Base-by-base conservation (phyloP, 768 basidiomycete species). In the Kwoniella dejecticola region DNA sequence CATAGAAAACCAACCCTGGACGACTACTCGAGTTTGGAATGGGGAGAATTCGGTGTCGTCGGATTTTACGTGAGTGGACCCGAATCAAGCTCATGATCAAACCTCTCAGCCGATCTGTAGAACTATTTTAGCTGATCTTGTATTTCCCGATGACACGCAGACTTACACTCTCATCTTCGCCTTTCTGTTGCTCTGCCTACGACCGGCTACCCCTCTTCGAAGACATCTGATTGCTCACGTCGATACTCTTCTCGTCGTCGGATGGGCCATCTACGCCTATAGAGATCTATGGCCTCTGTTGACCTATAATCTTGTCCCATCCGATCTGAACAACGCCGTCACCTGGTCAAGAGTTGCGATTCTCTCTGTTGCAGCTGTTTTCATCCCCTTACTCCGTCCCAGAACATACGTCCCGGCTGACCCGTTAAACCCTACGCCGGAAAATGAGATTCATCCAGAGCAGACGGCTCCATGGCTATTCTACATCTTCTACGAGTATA, bases 381-480 rank as follows among this genome's bases (percentile, higher is more conserved):
- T 83, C 10, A 76, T 88, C 29, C 88, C 88, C 26, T 74, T 87
- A 15, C 60, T 84, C 45, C 79, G 83, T 41, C 87, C 88, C 4
- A 79, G 85, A 15, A 80, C 80, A 46, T 88, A 88, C 72, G 73
- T 82, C 2, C 86, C 87, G 4, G 79, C 84, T 24, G 83, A 88
- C 65, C 82, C 84, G 5, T 21, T 27, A 1, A 62, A 76, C 48
- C 77, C 78, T 8, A 64, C 68, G 2, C 55, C 61, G 3, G 44
- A 56, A 21, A 62, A 57, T 10, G 52, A 63, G 31, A 67, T 66
- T 4, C 81, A 81, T 56, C 81, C 82, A 0, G 84, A 86, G 62
- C 84, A 85, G 66, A 84, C 83, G 7, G 82, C 84, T 0, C 82
- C 84, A 2, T 66, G 80, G 52, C 70, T 84, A 33, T 83, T 80